phyloP scores from a whole-genome alignment of 306 rosid genomes.

The Cucurbita ficifolia region DNA sequence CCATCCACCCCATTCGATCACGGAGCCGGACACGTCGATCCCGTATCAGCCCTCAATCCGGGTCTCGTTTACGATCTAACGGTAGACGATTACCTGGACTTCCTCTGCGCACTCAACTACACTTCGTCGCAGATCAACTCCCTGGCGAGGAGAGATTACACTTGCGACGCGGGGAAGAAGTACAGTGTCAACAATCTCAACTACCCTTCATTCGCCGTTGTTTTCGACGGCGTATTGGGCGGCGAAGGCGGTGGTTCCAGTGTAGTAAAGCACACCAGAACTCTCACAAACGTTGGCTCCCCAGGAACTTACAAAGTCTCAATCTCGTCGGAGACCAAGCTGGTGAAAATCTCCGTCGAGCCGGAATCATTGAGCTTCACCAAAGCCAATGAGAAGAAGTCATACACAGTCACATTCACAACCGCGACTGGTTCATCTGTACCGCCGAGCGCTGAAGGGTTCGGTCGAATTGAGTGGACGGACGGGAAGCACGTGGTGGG shows the following conservation, averaged over 20 bases:
- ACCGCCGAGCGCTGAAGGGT: slow-evolving; percentile 7
- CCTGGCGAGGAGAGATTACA: slow-evolving; percentile 28
- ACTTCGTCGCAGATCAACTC: slow-evolving; percentile 12
- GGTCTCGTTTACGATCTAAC: slow-evolving; percentile 68
- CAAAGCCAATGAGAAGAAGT: slow-evolving; percentile 43
- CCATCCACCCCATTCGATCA: slow-evolving; percentile 55
- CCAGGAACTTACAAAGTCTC: slow-evolving; percentile 40
- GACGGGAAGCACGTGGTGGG: slow-evolving; percentile 46
- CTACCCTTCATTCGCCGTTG: slow-evolving; percentile 59
- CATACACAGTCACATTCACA: slow-evolving; percentile 33
- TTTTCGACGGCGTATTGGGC: slow-evolving; percentile 13
- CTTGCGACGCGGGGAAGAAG: slow-evolving; percentile 26
- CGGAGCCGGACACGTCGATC: slow-evolving; percentile 73
- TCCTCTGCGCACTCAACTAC: slow-evolving; percentile 61
- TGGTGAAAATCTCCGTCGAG: slow-evolving; percentile 34
- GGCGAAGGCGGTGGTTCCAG: slow-evolving; percentile 10
- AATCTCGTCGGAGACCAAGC: slow-evolving; percentile 5
- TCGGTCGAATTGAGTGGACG: slow-evolving; percentile 68
- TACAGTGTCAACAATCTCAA: slow-evolving; percentile 46
- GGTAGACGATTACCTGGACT: slow-evolving; percentile 40
- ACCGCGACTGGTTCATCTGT: slow-evolving; percentile 1
- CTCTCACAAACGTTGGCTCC: slow-evolving; percentile 49
- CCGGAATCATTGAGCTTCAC: slow-evolving; percentile 43
- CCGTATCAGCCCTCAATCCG: slow-evolving; percentile 50
- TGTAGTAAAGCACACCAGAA: slow-evolving; percentile 32